Conservation (phyloP, 2,329 filamentous ascomycete genomes). For the Ceratocystis huliohia region DNA sequence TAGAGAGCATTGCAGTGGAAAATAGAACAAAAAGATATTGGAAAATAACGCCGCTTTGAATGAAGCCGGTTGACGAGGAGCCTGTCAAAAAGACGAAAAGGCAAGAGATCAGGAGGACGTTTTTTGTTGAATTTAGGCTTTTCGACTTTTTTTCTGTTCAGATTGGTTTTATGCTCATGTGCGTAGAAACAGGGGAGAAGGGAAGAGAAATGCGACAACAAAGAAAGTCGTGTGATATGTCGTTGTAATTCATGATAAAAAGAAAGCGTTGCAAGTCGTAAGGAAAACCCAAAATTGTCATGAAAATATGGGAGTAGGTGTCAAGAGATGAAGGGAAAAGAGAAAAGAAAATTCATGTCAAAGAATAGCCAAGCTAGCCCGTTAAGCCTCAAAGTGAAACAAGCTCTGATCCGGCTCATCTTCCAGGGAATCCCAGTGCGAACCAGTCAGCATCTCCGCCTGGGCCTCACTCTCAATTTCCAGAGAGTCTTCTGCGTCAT, state of each 20-base stretch:
- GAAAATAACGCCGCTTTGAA: neutral
- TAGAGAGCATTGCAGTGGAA: neutral
- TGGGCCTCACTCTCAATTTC: neutral
- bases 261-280: slow-evolving; percentile 13
- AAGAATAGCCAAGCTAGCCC: neutral
- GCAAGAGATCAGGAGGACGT: neutral
- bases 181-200: neutral
- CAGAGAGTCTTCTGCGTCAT: slow-evolving; percentile 8
- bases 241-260: neutral
- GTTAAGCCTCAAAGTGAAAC: neutral
- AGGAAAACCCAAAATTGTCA: neutral
- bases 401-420: neutral
- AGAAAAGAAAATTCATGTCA: neutral
- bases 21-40: slow-evolving; percentile 2
- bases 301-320: too few species aligned
- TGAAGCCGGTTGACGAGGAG: neutral
- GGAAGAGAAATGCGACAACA: neutral
- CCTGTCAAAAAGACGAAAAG: neutral
- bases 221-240: neutral
- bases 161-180: slow-evolving; percentile 9
- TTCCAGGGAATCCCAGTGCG: neutral
- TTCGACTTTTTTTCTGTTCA: slow-evolving; percentile 15
- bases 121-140: slow-evolving; percentile 12
- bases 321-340: neutral
- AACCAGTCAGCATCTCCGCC: neutral